phyloP scores from a whole-genome alignment of 2,329 filamentous ascomycete genomes.

The Neofusicoccum umdonicola region DNA sequence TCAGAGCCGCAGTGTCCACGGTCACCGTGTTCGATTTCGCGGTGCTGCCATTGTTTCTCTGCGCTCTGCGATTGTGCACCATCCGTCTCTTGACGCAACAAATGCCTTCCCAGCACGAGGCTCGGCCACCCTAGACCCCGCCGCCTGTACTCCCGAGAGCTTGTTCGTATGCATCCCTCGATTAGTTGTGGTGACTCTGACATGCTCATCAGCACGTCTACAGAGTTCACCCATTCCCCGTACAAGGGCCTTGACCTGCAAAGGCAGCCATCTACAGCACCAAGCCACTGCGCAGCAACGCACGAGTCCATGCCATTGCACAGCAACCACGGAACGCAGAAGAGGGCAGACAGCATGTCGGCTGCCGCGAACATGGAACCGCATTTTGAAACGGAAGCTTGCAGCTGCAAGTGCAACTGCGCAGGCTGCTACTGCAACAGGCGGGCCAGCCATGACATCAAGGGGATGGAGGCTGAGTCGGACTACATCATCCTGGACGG shows the following conservation, averaged over 20 bases:
- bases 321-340: neutral
- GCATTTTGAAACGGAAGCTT: neutral
- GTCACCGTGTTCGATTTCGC: neutral
- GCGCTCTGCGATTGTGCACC: neutral
- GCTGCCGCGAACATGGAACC: neutral
- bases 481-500: neutral
- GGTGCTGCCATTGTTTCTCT: neutral
- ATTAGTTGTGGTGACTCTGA: neutral
- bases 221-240: neutral
- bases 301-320: neutral
- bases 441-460: neutral
- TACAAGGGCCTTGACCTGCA: neutral
- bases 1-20: neutral
- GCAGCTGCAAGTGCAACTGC: conserved; percentile 5
- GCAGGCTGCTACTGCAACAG: neutral
- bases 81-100: neutral
- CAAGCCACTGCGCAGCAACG: too few species aligned
- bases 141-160: neutral
- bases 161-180: neutral
- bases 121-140: conserved; percentile 1
- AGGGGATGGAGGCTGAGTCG: neutral
- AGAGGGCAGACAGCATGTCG: neutral
- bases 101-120: conserved; percentile 1
- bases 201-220: conserved; percentile 8
- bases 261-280: neutral